Evolutionary conservation across 345 rosid genomes (phyloP), one percentile per base, ranked within the genome.

Genomic region (Acer yangbiense): DNA sequence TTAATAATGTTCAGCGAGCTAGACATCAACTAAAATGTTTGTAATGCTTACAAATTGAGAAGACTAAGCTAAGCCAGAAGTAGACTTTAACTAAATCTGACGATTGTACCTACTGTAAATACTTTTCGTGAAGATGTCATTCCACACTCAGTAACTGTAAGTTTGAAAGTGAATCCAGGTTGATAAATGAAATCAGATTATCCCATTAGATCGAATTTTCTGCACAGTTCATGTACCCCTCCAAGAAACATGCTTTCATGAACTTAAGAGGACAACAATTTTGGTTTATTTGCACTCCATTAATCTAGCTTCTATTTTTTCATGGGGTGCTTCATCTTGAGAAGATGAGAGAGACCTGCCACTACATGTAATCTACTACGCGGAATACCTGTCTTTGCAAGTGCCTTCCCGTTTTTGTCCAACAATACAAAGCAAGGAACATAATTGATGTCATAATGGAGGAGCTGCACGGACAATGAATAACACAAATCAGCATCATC

Each of bases 361-460:
- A 94, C 88, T 63, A 92, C 98, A 83, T 94, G 99, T 21, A 88
- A 84, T 68, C 97, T 89, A 78, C 95, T 95, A 84, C 84, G 88
- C 4, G 98, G 99, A 74, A 93, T 78, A 63, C 99, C 98, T 0
- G 97, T 92, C 71, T 92, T 95, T 27, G 94, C 97, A 75, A 95
- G 78, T 8, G 98, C 97, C 65, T 76, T 86, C 76, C 98, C 97
- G 16, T 90, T 81, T 76, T 89, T 89, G 79, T 95, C 99, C 95
- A 95, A 79, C 81, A 94, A 67, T 74, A 92, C 95, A 84, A 91
- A 95, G 88, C 99, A 93, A 79, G 99, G 98, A 66, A 93, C 97
- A 25, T 93, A 93, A 81, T 81, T 89, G 78, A 93, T 86, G 82
- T 92, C 98, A 82, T 95, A 95, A 68, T 89, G 95, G 62, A 95